Base-by-base conservation (phyloP, 768 basidiomycete genomes). In the Coprinopsis sp. region DNA sequence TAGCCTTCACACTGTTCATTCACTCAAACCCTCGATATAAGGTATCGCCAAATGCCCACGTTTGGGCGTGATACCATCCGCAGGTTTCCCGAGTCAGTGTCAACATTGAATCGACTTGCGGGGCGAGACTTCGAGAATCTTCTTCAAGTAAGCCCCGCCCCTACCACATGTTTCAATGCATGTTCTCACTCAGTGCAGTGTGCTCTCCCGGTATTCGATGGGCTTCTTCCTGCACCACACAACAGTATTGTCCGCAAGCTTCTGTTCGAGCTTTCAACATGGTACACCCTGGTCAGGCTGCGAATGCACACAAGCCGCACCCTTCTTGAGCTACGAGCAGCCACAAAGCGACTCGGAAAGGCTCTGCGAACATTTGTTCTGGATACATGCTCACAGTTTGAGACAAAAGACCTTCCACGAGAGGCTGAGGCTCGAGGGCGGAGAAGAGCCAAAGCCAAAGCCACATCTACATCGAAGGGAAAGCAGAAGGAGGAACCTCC, bases 121-220 rank as follows among this genome's bases (percentile, higher is more conserved):
- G 67, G 62, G 12, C 47, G 58, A 1, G 61, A 69, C 38, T 69
- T 58, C 22, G 62, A 68, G 28, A 61, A 70, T 18, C 39, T 68
- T 5, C 54, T 69, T 0, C 65, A 68, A 55, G 68, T 60, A 46
- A 41, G 22, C n/a, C 10, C 16, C 22, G 22, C 22, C 10, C 37
- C 37, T n/a, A n/a, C n/a, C n/a, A n/a, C n/a, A n/a, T 42, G 4
- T 30, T 21, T 18, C 8, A 21, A 4, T 30, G 28, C 23, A 25
- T 49, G n/a, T 34, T 37, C 6, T 8, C 41, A 7, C 19, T 14
- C 7, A 24, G n/a, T n/a, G 6, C 24, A 50, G 49, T 50, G 43
- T 46, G 45, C 49, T 22, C 37, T 46, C 5, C 43, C 49, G 4
- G 44, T 36, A 4, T 50, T 50, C 27, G 49, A 50, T 23, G 21